Percentiles rank a stretch among this genome's conserved stretches.
Evolutionary conservation across 352 stramenopile species (phyloP).

Genomic region (Pythium inflatum): DNA sequence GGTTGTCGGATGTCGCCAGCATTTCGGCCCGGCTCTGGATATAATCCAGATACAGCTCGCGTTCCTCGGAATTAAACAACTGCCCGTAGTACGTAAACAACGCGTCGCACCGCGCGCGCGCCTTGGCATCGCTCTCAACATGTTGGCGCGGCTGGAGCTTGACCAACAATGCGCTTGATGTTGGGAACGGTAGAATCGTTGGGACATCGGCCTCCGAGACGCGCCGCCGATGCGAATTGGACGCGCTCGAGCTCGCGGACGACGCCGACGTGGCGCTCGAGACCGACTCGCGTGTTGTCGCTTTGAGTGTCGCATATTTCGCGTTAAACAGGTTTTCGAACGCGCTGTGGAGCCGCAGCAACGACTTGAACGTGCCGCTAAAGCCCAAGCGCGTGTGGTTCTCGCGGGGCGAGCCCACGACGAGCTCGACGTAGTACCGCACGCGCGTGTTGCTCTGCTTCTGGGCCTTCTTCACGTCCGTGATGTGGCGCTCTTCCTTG

Average conservation of each 20-base stretch:
- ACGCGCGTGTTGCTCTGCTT: conserved; percentile 49
- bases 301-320: conserved; percentile 33
- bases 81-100: conserved; percentile 73
- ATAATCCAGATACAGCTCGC: conserved; percentile 58
- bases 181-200: conserved; percentile 33
- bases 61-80: conserved; percentile 67
- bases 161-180: conserved; percentile 45
- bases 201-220: conserved; percentile 29
- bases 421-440: conserved; percentile 76
- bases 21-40: conserved; percentile 38
- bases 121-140: conserved; percentile 60
- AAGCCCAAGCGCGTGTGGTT: conserved; percentile 66
- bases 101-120: conserved; percentile 41
- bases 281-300: conserved; percentile 42
- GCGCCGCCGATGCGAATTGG: conserved; percentile 23
- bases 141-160: conserved; percentile 49
- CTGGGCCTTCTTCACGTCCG: conserved; percentile 41
- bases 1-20: conserved; percentile 7
- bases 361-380: conserved; percentile 63
- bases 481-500: conserved; percentile 64
- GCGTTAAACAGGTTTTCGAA: conserved; percentile 50
- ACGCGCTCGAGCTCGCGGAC: conserved; percentile 46
- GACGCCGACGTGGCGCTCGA: conserved; percentile 51
- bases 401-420: conserved; percentile 53
- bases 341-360: conserved; percentile 52